phyloP scores from a whole-genome alignment of 495 filamentous ascomycete species.

The Aspergillus olivimuriae region DNA sequence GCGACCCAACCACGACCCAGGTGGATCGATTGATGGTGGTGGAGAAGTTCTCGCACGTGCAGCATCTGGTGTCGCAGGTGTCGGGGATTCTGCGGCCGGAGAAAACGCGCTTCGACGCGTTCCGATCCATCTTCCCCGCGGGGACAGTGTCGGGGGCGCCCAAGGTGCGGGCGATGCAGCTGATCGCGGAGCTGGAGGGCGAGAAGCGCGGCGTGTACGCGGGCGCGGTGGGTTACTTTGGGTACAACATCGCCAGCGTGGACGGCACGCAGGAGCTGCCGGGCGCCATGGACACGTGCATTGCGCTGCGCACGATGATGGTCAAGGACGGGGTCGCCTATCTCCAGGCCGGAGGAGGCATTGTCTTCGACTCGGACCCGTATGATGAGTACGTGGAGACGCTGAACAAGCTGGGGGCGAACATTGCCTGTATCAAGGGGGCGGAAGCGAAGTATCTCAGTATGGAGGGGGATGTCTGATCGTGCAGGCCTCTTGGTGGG shows the following conservation, averaged over 20 bases:
- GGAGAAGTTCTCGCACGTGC: slow-evolving; percentile 92
- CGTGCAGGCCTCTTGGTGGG: too few relatives aligned
- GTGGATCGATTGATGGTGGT: slow-evolving; percentile 95
- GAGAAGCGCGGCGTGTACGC: slow-evolving; percentile 96
- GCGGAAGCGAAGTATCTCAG: slow-evolving; percentile 71
- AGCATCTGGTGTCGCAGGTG: slow-evolving; percentile 93
- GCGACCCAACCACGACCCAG: slow-evolving; percentile 79
- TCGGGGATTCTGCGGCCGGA: slow-evolving; percentile 75
- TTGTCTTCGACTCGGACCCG: slow-evolving; percentile 91
- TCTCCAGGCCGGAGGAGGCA: slow-evolving; percentile 93
- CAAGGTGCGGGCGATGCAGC: slow-evolving; percentile 93
- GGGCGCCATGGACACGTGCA: slow-evolving; percentile 97
- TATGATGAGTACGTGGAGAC: slow-evolving; percentile 97
- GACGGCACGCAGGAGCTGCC: slow-evolving; percentile 43
- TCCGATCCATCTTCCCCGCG: slow-evolving; percentile 92
- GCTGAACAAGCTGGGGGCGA: slow-evolving; percentile 89
- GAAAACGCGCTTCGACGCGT: slow-evolving; percentile 91
- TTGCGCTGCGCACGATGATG: slow-evolving; percentile 95
- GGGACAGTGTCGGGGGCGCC: slow-evolving; percentile 92
- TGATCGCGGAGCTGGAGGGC: slow-evolving; percentile 87
- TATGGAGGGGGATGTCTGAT: slow-evolving; percentile 29
- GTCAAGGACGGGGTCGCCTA: slow-evolving; percentile 88
- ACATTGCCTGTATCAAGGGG: slow-evolving; percentile 75
- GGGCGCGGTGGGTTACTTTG: slow-evolving; percentile 85
- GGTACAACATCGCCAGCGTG: slow-evolving; percentile 32